Evolutionary conservation across 768 basidiomycete species (phyloP).

Genomic region (Hericium coralloides): DNA sequence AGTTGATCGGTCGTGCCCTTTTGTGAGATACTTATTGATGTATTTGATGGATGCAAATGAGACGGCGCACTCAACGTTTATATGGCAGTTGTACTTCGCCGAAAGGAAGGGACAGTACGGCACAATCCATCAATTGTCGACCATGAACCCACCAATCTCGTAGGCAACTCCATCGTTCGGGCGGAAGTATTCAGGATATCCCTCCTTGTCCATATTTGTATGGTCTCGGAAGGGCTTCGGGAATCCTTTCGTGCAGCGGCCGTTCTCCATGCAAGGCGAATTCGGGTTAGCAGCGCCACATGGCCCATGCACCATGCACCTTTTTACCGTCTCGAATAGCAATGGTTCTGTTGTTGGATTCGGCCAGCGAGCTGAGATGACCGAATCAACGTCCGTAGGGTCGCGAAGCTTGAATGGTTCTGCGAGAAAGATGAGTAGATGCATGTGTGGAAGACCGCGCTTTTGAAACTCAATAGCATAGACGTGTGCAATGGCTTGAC

Average conservation of each 20-base stretch:
- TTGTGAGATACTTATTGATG: conserved; percentile 41
- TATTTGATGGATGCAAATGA: conserved; percentile 36
- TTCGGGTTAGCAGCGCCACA: conserved; percentile 28
- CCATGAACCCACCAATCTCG: conserved; percentile 12
- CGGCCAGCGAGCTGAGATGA: conserved; percentile 35
- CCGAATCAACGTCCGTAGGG: conserved; percentile 29
- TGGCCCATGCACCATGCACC: conserved; percentile 41
- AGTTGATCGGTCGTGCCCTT: conserved; percentile 34
- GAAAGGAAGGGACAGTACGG: conserved; percentile 30
- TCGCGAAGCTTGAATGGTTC: conserved; percentile 23
- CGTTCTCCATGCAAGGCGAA: conserved; percentile 33
- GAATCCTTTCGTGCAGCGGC: conserved; percentile 33
- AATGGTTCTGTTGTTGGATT: conserved; percentile 28
- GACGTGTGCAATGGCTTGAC: conserved; percentile 31
- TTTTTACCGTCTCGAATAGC: conserved; percentile 31
- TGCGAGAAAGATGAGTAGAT: conserved; percentile 36
- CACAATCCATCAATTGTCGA: conserved; percentile 35
- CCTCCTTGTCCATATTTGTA: conserved; percentile 30
- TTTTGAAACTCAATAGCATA: conserved; percentile 55
- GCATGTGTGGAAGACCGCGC: conserved; percentile 44
- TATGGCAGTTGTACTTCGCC: conserved; percentile 33
- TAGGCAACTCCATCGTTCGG: conserved; percentile 26
- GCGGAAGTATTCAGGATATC: conserved; percentile 30
- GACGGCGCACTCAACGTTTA: conserved; percentile 37
- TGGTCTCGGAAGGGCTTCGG: conserved; percentile 28